Evolutionary conservation across 1,139 yeast genomes (phyloP), one percentile per base, ranked within the genome.

Genomic region (Yamadazyma mexicana): DNA sequence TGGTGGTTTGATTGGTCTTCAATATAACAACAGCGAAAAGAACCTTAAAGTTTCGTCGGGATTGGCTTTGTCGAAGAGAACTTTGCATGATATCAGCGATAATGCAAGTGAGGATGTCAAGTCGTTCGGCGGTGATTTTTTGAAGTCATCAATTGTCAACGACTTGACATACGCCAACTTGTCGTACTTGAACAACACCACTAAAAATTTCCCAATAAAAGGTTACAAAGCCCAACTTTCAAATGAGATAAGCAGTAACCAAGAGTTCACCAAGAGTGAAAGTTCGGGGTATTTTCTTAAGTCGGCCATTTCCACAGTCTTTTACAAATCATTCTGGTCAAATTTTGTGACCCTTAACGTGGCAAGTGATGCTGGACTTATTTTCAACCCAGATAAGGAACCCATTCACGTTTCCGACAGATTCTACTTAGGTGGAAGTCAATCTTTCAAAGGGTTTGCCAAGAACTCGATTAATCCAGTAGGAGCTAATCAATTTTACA

Each of bases 391-490:
- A 8, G 42, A 48, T 5, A 46, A 47, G 23, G 40, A 51, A 3
- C 62, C 67, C 11, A 62, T 77, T 17, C 79, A 73, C 44, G 51
- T 59, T 5, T 55, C 69, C 10, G 83, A 78, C 49, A 66, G 70
- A 43, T 77, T 76, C 48, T 77, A 75, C 49, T 61, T 76, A 40
- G 78, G 79, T 9, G 79, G 78, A 0, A 52, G 51, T 38, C 51
- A 60, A 31, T 57, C 67, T 2, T 65, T 73, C 47, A 55, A 55
- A 38, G 78, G 78, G 1, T 72, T 69, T 44, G 47, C 61, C 9
- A 62, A 62, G 42, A 72, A 72, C 49, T 51, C 70, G 2, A 53
- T 72, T 33, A 64, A 66, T 37, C 48, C 58, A 17, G 46, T 51
- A 23, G 81, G 81, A 17, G 79, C 74, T 9, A 51, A 55, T 30